Base-by-base conservation (phyloP, 495 filamentous ascomycete species). In the Aspergillus olivimuriae region DNA sequence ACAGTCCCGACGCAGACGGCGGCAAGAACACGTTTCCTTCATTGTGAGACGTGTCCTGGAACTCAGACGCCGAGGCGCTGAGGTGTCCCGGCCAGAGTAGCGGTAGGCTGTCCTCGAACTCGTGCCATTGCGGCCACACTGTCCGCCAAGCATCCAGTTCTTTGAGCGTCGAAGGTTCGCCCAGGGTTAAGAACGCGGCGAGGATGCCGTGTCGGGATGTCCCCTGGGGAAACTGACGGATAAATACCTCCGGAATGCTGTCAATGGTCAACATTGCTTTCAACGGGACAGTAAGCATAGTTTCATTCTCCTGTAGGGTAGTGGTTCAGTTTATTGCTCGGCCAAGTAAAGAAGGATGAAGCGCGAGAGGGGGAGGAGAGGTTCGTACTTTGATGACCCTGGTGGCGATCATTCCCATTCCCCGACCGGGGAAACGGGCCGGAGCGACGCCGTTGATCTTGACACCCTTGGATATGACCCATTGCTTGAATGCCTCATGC, bases 381-480 rank as follows among this genome's bases (percentile, higher is more conserved):
- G n/a, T n/a, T n/a, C 55, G 41, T 51, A 86, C 85, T 63, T 80
- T 55, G 36, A 89, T 68, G 0, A 64, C 56, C 19, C 70, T 70
- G 2, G 76, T 77, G 4, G 85, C 81, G 10, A 86, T 67, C 23
- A 91, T 76, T 15, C 86, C 84, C 15, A 88, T 62, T 16, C 86
- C 83, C 26, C 78, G 68, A 2, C 78, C 77, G 0, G 78, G 76
- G 20, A 89, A 70, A 60, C 43, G 61, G 14, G 53, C 64, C 14
- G 81, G 74, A 16, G 55, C 58, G 34, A 87, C 72, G 17, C 80
- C 78, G 30, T 75, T 68, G 33, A 83, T 65, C 18, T 63, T 58
- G 36, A 84, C 62, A 4, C 78, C 77, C 18, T 72, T 61, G 6
- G 61, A 57, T 4, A 55, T 61, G 14, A 78, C 76, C 82, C 82